Base-by-base conservation (phyloP, 495 filamentous ascomycete species). In the Penicillium odoratum region DNA sequence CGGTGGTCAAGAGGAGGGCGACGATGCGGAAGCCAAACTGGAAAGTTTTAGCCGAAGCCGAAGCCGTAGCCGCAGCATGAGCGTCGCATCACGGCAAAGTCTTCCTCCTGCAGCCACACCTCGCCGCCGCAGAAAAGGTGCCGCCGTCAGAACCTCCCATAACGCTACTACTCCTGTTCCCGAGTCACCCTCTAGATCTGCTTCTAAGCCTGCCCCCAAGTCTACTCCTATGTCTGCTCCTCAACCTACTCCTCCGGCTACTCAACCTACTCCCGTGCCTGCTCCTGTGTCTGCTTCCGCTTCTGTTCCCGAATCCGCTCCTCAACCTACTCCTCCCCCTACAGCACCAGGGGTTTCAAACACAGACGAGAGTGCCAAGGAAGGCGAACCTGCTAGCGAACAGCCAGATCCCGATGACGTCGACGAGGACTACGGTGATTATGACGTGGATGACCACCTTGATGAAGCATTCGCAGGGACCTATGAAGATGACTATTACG, bases 401-500 rank as follows among this genome's bases (percentile, higher is more conserved):
- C 58, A 65, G 46, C 51, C 29, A 34, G 65, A 73, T 44, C 45
- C 42, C 15, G 70, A 75, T 57, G 73, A 74, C 0, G 63, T 78
- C 36, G 66, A 69, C 0, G 72, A 71, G 6, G 64, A 71, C 1
- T 62, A 71, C 9, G 66, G 63, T 0, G 67, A 70, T 5, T 63
- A 70, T 5, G 68, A 66, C 8, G 70, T n/a, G 3, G 38, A 59
- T 28, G 74, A 77, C 46, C 68, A 69, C 10, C 56, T 78, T 11
- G 71, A 78, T 5, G 75, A 74, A 44, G 75, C 75, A 31, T 73
- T 78, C 45, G 64, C 73, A 9, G 75, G 75, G 8, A 58, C 69
- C 0, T 75, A 76, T 50, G 57, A 62, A 13, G 62, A 74, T 57
- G 67, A 75, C 40, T 71, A 72, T 40, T 67, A 72, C 45, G 69